These are phyloP conservation scores for Pholiota conissans DNA, from an alignment of 768 basidiomycete genomes.

Conservation along the genomic window DNA sequence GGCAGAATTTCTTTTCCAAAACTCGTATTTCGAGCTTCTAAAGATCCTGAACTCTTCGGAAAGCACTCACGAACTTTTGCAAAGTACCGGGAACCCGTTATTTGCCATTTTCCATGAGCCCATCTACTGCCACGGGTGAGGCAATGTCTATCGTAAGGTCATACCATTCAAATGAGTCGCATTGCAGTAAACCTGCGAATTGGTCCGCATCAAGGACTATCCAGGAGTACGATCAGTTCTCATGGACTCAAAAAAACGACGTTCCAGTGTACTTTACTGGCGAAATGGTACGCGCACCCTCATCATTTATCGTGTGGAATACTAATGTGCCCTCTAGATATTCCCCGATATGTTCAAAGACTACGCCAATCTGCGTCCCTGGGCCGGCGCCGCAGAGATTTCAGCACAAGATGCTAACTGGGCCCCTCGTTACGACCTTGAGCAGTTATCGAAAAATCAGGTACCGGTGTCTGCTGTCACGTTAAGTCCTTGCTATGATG, in stretches of 20 bases:
- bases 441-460: conserved; percentile 45
- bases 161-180: too few relatives aligned
- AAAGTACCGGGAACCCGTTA: conserved; percentile 45
- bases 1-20: conserved; percentile 29
- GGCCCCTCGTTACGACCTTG: conserved; percentile 43
- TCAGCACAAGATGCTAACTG: conserved; percentile 43
- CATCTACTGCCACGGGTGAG: conserved; percentile 50
- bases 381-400: conserved; percentile 49
- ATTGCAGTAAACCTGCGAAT: conserved; percentile 40
- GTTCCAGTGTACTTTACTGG: conserved; percentile 47
- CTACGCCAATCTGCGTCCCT: conserved; percentile 44
- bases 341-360: conserved; percentile 51
- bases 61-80: conserved; percentile 45
- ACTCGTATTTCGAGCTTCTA: conserved; percentile 43
- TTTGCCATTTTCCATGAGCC: conserved; percentile 53
- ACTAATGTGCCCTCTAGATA: too few relatives aligned
- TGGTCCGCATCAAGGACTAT: conserved; percentile 49
- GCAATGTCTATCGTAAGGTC: too few relatives aligned
- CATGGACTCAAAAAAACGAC: conserved; percentile 36
- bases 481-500: conserved; percentile 32
- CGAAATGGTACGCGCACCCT: conserved; percentile 51
- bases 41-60: conserved; percentile 44
- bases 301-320: too few relatives aligned
- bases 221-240: conserved; percentile 36
- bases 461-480: conserved; percentile 52